Evolutionary conservation across 2,329 filamentous ascomycete species (phyloP), one percentile per base, ranked within the genome.

Genomic region (Lachnellula occidentalis): DNA sequence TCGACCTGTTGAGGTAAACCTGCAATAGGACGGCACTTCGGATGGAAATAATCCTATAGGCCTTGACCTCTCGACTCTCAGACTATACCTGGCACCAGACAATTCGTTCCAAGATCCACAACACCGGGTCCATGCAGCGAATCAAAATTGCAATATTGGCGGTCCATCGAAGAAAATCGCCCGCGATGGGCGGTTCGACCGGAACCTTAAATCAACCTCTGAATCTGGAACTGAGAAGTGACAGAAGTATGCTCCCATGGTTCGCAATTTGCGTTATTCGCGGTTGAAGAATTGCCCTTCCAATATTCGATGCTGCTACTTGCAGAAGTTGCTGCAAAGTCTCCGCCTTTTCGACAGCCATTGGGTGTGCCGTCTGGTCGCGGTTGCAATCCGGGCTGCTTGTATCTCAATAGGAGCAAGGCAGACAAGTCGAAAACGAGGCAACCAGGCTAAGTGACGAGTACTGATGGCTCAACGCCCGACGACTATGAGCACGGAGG

Each of bases 381-480:
- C 43, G 41, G 46, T 50, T 37, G 53, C 43, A 55, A 57, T 53
- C 22, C 45, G 41, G 14, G 36, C 46, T 55, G 45, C 39, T 51
- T 48, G 49, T 53, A 36, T 34, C 55, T 59, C 53, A 34, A 51
- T 50, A 50, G 39, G 49, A 51, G 50, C 52, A 55, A 60, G 54
- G 54, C 54, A 53, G 57, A 45, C 42, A 22, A 42, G 42, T 45
- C 48, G 39, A 53, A 53, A 59, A 64, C 59, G 57, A 64, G 61
- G 61, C 60, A 59, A 64, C 56, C 56, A 55, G 51, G 54, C 60
- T 63, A 63, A 55, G 42, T 47, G 17, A 31, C 27, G 37, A 52
- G 41, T 45, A 34, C 42, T 46, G 34, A 45, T 56, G 19, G 36
- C 42, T 45, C 39, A 34, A 54, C 55, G 55, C 58, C 53, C 58